phyloP scores from a whole-genome alignment of 306 rosid species.

The Acacia acuminata region DNA sequence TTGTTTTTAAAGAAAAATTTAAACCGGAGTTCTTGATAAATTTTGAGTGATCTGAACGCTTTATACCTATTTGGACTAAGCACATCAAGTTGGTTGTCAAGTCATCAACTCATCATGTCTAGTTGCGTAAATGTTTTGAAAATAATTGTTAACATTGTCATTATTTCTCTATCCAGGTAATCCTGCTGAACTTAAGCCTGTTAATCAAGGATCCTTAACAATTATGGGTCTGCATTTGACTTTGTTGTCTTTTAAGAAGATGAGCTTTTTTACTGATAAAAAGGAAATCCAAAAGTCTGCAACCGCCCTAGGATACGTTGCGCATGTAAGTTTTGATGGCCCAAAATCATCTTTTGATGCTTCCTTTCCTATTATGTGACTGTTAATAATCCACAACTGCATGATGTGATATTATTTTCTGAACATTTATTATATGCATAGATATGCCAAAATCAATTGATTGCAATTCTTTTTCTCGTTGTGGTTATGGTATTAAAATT shows the following conservation, averaged over 20 bases:
- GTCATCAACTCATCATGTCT: constrained; percentile 20
- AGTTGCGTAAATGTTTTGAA: constrained; percentile 16
- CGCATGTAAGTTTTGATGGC: constrained; percentile 66
- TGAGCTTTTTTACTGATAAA: constrained; percentile 88
- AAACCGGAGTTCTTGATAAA: background rate
- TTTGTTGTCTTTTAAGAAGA: constrained; percentile 77
- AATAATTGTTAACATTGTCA: constrained; percentile 20
- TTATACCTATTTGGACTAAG: background rate
- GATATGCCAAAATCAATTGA: constrained; percentile 20
- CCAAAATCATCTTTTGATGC: constrained; percentile 17
- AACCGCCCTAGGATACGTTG: constrained; percentile 88
- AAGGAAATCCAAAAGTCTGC: constrained; percentile 91
- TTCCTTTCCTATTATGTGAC: background rate
- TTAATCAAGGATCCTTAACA: constrained; percentile 77
- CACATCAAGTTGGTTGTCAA: background rate
- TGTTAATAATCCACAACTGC: background rate
- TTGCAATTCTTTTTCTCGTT: constrained; percentile 24
- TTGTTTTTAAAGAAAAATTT: too few relatives aligned
- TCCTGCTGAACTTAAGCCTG: constrained; percentile 63
- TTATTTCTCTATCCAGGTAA: constrained; percentile 50
- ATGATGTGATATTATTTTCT: background rate
- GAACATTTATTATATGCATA: background rate
- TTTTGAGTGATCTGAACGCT: background rate
- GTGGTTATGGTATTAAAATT: constrained; percentile 5
- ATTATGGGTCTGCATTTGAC: constrained; percentile 85